Percentiles rank a stretch among this genome's conserved stretches.
These are phyloP conservation scores for Agrostemma githago DNA, from an alignment of 148 eudicot species.

Conservation along the genomic window DNA sequence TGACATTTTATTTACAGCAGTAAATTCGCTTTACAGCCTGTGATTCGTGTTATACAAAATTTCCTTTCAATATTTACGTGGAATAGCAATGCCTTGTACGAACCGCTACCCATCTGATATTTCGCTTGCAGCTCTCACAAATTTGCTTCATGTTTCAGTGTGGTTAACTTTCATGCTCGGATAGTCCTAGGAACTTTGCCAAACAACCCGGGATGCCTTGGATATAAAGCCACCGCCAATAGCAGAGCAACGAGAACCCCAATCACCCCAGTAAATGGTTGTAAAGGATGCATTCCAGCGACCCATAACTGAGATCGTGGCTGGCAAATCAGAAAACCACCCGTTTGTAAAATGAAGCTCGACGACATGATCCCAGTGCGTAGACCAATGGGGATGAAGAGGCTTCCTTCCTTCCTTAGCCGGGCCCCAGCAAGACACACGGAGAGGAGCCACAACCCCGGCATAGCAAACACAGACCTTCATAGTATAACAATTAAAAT, in stretches of 20 bases:
- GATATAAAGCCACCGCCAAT: constrained; percentile 60
- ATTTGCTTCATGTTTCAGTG: not conserved
- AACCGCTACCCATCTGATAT: not conserved
- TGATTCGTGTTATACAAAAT: constrained; percentile 19
- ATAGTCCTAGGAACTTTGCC: constrained; percentile 28
- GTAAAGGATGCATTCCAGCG: constrained; percentile 62
- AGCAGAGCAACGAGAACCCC: constrained; percentile 57
- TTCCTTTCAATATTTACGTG: constrained; percentile 14
- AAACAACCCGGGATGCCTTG: constrained; percentile 35
- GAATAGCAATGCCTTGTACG: not conserved
- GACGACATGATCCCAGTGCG: constrained; percentile 77
- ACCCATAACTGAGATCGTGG: constrained; percentile 57
- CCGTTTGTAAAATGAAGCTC: constrained; percentile 49
- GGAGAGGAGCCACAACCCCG: constrained; percentile 79
- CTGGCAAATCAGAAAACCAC: constrained; percentile 54
- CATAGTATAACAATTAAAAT: not conserved
- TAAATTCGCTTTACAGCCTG: not conserved
- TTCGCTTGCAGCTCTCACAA: not conserved
- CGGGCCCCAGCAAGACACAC: constrained; percentile 65
- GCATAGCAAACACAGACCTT: constrained; percentile 72
- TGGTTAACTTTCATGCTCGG: constrained; percentile 25
- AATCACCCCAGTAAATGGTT: constrained; percentile 66
- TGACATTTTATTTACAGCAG: not conserved
- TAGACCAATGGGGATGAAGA: constrained; percentile 69
- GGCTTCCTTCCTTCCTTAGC: constrained; percentile 67